Percentiles rank a stretch among this genome's conserved stretches.
phyloP scores from a whole-genome alignment of 2,329 filamentous ascomycete genomes.

The Calonectria leucothoes region DNA sequence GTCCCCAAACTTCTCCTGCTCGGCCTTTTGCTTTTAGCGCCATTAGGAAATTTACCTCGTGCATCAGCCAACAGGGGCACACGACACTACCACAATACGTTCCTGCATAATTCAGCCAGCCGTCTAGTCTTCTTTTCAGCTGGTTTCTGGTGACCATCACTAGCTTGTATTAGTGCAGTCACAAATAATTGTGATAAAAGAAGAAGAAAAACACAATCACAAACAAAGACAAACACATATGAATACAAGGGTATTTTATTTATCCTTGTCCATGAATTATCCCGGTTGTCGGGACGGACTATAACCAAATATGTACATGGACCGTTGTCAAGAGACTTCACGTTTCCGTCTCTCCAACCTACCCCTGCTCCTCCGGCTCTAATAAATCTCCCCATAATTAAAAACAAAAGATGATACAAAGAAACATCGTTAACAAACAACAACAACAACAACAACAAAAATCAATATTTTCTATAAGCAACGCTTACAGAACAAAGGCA shows the following conservation, averaged over 20 bases:
- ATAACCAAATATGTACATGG: constrained; percentile 19
- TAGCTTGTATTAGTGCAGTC: background rate
- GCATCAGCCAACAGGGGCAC: background rate
- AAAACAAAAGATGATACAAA: constrained; percentile 1
- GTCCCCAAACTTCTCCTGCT: background rate
- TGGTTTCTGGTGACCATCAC: background rate
- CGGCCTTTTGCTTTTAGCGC: background rate
- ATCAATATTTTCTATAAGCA: background rate
- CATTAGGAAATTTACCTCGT: background rate
- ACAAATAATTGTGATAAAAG: background rate
- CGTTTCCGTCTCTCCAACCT: background rate
- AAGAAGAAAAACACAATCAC: background rate
- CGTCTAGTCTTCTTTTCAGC: background rate
- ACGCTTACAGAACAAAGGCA: constrained; percentile 43
- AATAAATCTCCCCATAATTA: background rate
- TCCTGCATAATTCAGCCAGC: background rate
- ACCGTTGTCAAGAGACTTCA: background rate
- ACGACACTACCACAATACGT: background rate
- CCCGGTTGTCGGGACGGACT: background rate
- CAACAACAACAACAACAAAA: too few relatives aligned
- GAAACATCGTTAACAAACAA: constrained; percentile 15
- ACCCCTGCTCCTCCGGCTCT: background rate
- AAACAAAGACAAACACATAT: background rate
- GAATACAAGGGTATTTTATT: background rate
- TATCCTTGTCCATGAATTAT: background rate